Evolutionary conservation across 2,329 filamentous ascomycete genomes (phyloP).

Genomic region (Alternaria burnsii): DNA sequence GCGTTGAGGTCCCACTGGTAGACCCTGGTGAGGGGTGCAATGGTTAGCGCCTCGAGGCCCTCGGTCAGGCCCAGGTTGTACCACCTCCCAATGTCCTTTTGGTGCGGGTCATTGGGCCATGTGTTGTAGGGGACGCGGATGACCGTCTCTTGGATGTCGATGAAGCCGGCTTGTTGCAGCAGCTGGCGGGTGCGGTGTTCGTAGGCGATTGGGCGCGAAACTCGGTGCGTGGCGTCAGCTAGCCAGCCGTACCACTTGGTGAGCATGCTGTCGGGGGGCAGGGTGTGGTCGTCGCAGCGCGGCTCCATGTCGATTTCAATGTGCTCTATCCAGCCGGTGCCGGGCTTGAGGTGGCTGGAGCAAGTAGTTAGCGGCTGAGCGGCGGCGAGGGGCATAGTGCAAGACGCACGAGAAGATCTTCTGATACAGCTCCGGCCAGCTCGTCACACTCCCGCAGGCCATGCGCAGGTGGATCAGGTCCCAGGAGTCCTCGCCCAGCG

Average conservation of each 20-base stretch:
- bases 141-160: conserved; percentile 76
- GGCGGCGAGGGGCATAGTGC: conserved; percentile 34
- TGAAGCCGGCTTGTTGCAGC: conserved; percentile 77
- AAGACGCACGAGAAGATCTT: conserved; percentile 69
- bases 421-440: conserved; percentile 78
- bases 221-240: conserved; percentile 71
- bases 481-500: conserved; percentile 71
- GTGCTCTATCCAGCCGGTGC: conserved; percentile 80
- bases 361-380: conserved; percentile 28
- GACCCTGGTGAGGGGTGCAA: conserved; percentile 75
- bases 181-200: conserved; percentile 67
- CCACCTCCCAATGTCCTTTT: conserved; percentile 78
- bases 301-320: conserved; percentile 88
- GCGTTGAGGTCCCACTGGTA: conserved; percentile 66
- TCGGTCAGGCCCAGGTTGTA: conserved; percentile 81
- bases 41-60: conserved; percentile 75
- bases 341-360: conserved; percentile 77
- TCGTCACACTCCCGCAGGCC: conserved; percentile 78
- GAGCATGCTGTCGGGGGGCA: conserved; percentile 66
- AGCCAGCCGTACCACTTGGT: conserved; percentile 75
- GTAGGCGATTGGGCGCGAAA: conserved; percentile 71
- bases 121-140: conserved; percentile 77
- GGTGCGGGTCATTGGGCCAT: conserved; percentile 71
- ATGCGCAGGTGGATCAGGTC: conserved; percentile 86
- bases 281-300: conserved; percentile 71